Evolutionary conservation across 495 filamentous ascomycete species (phyloP).

Genomic region (Haplographium delicatum): DNA sequence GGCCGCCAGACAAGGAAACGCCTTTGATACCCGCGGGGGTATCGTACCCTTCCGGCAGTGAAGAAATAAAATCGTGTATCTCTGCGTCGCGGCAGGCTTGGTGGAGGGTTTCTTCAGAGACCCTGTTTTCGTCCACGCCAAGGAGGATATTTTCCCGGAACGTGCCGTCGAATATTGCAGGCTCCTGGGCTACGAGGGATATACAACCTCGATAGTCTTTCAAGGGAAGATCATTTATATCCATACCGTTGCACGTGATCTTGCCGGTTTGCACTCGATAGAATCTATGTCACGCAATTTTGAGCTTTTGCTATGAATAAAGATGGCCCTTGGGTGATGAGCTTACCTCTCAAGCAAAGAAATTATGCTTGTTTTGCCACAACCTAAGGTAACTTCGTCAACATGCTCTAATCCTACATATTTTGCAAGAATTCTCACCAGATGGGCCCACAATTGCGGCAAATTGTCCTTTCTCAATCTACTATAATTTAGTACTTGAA

Average conservation of each 20-base stretch:
- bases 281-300: slow-evolving; percentile 49
- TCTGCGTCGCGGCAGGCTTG: slow-evolving; percentile 50
- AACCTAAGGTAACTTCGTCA: slow-evolving; percentile 35
- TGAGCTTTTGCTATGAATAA: background rate
- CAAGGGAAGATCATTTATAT: slow-evolving; percentile 40
- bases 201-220: slow-evolving; percentile 45
- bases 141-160: slow-evolving; percentile 57
- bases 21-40: slow-evolving; percentile 60
- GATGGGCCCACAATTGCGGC: slow-evolving; percentile 65
- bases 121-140: slow-evolving; percentile 39
- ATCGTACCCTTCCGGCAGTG: slow-evolving; percentile 46
- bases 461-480: slow-evolving; percentile 58
- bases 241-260: slow-evolving; percentile 45
- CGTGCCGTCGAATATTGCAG: slow-evolving; percentile 53
- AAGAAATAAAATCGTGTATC: slow-evolving; percentile 54
- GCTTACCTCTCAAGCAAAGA: slow-evolving; percentile 47
- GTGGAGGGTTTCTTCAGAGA: slow-evolving; percentile 44
- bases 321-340: background rate
- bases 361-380: slow-evolving; percentile 65
- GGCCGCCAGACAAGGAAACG: slow-evolving; percentile 65
- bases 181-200: slow-evolving; percentile 58
- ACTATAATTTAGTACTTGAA: slow-evolving; percentile 24
- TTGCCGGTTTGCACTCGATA: slow-evolving; percentile 48
- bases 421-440: slow-evolving; percentile 31
- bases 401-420: background rate